Evolutionary conservation across 2,329 filamentous ascomycete genomes (phyloP), one percentile per base, ranked within the genome.

Genomic region (Apiospora kogelbergensis): DNA sequence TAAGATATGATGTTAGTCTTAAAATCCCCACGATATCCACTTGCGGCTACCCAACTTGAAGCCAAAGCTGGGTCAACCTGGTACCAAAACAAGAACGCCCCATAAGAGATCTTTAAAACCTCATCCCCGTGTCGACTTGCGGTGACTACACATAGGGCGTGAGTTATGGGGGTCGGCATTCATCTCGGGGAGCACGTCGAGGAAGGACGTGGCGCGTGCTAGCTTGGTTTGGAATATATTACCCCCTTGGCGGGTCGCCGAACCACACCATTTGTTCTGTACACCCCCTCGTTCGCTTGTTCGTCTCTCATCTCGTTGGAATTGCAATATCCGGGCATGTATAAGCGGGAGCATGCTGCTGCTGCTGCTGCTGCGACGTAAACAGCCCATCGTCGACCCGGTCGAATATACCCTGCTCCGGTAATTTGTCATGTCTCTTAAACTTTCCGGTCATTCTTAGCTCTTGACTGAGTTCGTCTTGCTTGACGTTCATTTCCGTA

Each of bases 161-260:
- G 22, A 6, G 5, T 33, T 17, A 57, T 1, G 2, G 26, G 26
- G 26, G 26, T 30, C 30, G 17, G 5, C 15, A 9, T 57, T 60
- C 53, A 60, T 37, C 30, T 60, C 53, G 53, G 53, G 13, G 40
- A 60, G 9, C 30, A 3, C 22, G 24, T 53, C 24, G 53, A n/a
- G 17, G 6, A 33, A 37, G 53, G 26, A 37, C n/a, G 53, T 60
- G 53, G 53, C 48, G 48, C 53, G 17, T 57, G 48, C 30, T 60
- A 60, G 53, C 53, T 37, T 60, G 53, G 53, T 60, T 60, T 60
- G 53, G 53, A 22, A 60, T 60, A 60, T 60, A 60, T 60, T 60
- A 20, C 30, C 15, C 45, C 48, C 24, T 57, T 30, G 48, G 26
- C 48, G 26, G 48, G 20, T 15, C 7, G 15, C 17, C 2, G 30